Conservation (phyloP, 73 alveolate species). For the Paramecium sonneborni region DNA sequence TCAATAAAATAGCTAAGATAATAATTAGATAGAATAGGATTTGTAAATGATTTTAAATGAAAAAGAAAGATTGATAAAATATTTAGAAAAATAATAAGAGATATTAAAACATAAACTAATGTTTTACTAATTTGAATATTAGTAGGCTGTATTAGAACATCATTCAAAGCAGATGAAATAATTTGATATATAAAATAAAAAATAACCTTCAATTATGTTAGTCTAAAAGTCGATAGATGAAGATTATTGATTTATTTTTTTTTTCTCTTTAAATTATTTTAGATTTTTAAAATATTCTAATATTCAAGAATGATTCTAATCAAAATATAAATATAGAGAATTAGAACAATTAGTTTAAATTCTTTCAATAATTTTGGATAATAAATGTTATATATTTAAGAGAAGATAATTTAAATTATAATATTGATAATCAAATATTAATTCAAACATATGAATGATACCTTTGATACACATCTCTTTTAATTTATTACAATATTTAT, state of each 20-base stretch:
- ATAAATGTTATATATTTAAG: not conserved
- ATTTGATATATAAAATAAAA: not conserved
- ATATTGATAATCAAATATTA: not conserved
- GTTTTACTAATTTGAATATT: not conserved
- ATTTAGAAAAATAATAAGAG: not conserved
- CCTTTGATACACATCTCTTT: conserved; percentile 17
- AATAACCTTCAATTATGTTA: not conserved
- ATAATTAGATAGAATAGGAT: not conserved
- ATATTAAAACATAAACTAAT: not conserved
- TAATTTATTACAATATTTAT: not conserved
- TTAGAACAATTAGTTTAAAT: too few species aligned
- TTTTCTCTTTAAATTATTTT: not conserved
- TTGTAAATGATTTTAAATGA: not conserved
- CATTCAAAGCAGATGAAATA: not conserved
- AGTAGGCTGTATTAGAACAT: not conserved
- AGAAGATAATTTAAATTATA: not conserved
- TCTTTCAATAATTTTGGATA: not conserved
- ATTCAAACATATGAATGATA: not conserved
- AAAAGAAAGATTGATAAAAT: not conserved
- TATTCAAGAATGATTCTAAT: not conserved
- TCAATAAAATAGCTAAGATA: not conserved
- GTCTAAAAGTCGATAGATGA: not conserved
- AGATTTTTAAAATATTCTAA: not conserved
- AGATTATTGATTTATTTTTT: not conserved
- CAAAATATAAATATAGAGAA: not conserved